Conservation (phyloP, 1,139 yeast species). For the Pichia sp. region DNA sequence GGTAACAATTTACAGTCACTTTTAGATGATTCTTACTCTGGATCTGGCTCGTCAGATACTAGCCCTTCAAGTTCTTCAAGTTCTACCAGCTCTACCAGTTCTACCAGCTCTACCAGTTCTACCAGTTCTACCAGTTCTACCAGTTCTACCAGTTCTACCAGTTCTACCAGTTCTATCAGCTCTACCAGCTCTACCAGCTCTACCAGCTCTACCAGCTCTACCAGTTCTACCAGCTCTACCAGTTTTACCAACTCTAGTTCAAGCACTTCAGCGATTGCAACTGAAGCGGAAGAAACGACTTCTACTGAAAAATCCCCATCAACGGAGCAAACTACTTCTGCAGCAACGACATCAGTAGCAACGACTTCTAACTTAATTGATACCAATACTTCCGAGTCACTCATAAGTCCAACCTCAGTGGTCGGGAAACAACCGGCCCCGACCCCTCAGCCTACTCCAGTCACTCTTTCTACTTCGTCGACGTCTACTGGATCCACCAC, state of each 20-base stretch:
- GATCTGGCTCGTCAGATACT: conserved; percentile 15
- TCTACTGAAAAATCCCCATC: too few relatives aligned
- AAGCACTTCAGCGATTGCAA: background rate
- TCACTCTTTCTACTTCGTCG: conserved; percentile 7
- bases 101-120: conserved; percentile 10
- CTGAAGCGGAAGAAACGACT: conserved; percentile 8
- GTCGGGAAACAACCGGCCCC: background rate
- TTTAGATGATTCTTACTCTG: conserved; percentile 26
- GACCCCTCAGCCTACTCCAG: background rate
- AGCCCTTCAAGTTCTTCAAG: conserved; percentile 25
- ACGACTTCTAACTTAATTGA: background rate
- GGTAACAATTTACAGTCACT: conserved; percentile 42
- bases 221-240: background rate
- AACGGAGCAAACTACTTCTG: background rate
- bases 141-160: conserved; percentile 2
- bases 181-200: conserved; percentile 13
- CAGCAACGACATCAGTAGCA: background rate
- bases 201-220: conserved; percentile 2
- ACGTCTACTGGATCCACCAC: conserved; percentile 7
- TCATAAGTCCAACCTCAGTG: background rate
- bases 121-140: conserved; percentile 1
- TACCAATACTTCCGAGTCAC: background rate
- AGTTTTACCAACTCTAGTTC: conserved; percentile 10
- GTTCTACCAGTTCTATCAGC: conserved; percentile 12
- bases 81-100: conserved; percentile 13